phyloP scores from a whole-genome alignment of 768 basidiomycete genomes.

The Polyporus arcularius region DNA sequence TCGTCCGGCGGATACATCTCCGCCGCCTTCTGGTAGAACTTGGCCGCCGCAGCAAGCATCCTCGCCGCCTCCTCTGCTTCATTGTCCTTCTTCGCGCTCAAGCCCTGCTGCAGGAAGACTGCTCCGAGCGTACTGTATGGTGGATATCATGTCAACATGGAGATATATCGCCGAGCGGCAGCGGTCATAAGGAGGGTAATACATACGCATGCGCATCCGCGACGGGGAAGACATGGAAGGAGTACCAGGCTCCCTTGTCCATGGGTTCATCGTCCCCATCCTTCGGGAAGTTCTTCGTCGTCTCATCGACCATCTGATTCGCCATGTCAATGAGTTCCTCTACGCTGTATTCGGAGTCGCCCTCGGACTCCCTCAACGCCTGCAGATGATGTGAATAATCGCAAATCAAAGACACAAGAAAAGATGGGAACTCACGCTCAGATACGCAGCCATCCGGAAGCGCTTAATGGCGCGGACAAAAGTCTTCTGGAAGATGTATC shows the following conservation, averaged over 20 bases:
- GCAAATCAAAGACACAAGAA: background rate
- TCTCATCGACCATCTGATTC: conserved; percentile 19
- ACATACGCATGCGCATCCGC: conserved; percentile 21
- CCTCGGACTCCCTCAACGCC: conserved; percentile 9
- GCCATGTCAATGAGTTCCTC: conserved; percentile 19
- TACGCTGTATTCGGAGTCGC: conserved; percentile 7
- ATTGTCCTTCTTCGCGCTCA: conserved; percentile 11
- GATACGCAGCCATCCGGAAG: conserved; percentile 16
- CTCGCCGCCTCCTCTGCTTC: conserved; percentile 12
- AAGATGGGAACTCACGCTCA: background rate
- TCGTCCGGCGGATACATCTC: conserved; percentile 39
- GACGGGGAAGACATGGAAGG: conserved; percentile 18
- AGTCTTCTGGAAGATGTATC: conserved; percentile 14
- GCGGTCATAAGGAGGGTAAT: background rate
- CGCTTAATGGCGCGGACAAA: conserved; percentile 15
- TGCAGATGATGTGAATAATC: background rate
- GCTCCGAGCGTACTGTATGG: conserved; percentile 16
- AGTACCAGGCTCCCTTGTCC: conserved; percentile 21
- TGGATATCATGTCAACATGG: background rate
- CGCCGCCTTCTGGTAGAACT: conserved; percentile 36
- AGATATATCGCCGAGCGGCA: background rate
- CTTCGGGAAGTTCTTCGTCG: conserved; percentile 15
- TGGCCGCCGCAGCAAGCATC: conserved; percentile 27
- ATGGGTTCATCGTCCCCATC: conserved; percentile 12
- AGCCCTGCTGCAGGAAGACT: conserved; percentile 16